Base-by-base conservation (phyloP, 176 grass and related monocot species). In the Aechmea fasciata region DNA sequence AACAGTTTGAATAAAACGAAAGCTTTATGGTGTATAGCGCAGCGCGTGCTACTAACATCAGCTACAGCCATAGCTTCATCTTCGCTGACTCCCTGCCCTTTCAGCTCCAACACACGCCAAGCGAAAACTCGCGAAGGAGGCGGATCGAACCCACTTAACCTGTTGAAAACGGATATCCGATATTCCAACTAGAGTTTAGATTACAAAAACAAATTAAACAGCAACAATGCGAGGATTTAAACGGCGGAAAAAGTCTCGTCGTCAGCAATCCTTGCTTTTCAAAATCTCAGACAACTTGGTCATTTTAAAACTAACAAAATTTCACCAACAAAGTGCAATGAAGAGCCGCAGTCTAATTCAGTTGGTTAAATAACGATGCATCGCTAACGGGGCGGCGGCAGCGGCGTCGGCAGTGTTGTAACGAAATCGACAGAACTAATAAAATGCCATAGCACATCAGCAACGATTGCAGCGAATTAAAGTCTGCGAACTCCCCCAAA, bases 51-150 rank as follows among this genome's bases (percentile, higher is more conserved):
- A 72, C 47, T 71, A 90, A 97, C 89, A 83, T 97, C 89, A 75
- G 89, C 93, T 83, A 92, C 81, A 83, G 81, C 82, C 77, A 87
- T 81, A 6, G 93, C 93, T 70, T 85, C 81, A 7, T 87, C 84
- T 81, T 97, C 93, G 50, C 24, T 24, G 13, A 90, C 79, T 71
- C 89, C 93, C 49, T 90, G 77, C 13, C 75, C 41, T 72, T 81
- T 97, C 75, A 97, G 69, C 52, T 97, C 86, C 69, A 97, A 68
- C 24, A 97, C 74, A 69, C 84, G 79, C 86, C 86, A 97, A 76
- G 89, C 89, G 69, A 97, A 97, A 83, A 92, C 71, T 85, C 89
- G 78, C 29, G 93, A 83, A 64, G 89, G 84, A 63, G 93, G 89
- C 28, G 89, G 83, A 82, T 85, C 89, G 79, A 87, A 87, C 25